These are phyloP conservation scores for Xylaria nigripes DNA, from an alignment of 495 filamentous ascomycete species.

Conservation along the genomic window DNA sequence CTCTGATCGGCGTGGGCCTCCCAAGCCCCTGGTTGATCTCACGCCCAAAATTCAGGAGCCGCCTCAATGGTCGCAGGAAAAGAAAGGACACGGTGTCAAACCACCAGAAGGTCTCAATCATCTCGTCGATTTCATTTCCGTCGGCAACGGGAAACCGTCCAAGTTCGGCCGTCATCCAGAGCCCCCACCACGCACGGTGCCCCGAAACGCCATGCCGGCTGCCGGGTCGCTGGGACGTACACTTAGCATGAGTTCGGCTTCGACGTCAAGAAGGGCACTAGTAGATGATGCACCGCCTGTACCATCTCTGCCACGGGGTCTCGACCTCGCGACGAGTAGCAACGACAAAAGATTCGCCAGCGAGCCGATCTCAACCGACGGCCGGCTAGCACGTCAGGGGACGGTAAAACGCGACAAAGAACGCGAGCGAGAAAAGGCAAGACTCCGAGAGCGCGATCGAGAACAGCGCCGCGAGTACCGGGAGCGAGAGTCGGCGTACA, in stretches of 20 bases:
- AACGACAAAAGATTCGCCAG: neutral
- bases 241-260: conserved; percentile 22
- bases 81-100: conserved; percentile 59
- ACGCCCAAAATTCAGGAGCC: conserved; percentile 66
- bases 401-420: neutral
- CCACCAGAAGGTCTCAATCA: conserved; percentile 47
- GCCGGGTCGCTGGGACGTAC: conserved; percentile 11
- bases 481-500: conserved; percentile 18
- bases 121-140: conserved; percentile 49
- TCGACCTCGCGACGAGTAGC: neutral
- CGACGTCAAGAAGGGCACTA: conserved; percentile 11
- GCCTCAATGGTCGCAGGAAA: conserved; percentile 53
- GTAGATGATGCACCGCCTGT: conserved; percentile 15
- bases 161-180: neutral
- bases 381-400: neutral
- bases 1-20: conserved; percentile 18
- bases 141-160: conserved; percentile 2
- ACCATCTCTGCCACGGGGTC: conserved; percentile 9
- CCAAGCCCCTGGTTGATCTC: conserved; percentile 61
- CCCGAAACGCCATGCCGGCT: conserved; percentile 10
- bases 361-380: neutral
- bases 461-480: conserved; percentile 21
- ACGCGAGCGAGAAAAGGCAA: conserved; percentile 11
- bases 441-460: conserved; percentile 15
- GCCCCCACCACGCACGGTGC: conserved; percentile 16